phyloP scores from a whole-genome alignment of 305 asterid genomes.

The Fraxinus platypoda region DNA sequence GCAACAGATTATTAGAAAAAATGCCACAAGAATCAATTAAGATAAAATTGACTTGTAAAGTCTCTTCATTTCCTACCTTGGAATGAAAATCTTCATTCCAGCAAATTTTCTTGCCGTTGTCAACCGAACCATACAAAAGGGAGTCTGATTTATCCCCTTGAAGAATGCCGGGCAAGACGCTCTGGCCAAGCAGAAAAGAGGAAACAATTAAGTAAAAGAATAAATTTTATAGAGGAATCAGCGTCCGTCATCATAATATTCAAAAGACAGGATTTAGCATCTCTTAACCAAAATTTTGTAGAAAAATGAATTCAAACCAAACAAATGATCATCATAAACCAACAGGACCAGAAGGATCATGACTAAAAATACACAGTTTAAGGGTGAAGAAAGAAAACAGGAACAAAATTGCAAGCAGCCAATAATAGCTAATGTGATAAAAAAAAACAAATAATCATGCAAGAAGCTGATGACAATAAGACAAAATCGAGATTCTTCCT shows the following conservation, averaged over 20 bases:
- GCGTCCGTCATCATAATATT: background rate
- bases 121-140: conserved; percentile 92
- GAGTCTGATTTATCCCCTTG: conserved; percentile 97
- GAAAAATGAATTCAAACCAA: background rate
- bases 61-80: conserved; percentile 53
- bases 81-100: conserved; percentile 90
- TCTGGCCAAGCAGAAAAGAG: conserved; percentile 44
- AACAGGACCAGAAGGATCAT: background rate
- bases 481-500: background rate
- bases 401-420: background rate
- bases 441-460: background rate
- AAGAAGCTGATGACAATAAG: background rate
- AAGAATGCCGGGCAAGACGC: conserved; percentile 96
- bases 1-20: conserved; percentile 4
- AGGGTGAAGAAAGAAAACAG: background rate
- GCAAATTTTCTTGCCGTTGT: conserved; percentile 91
- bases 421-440: background rate
- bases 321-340: background rate
- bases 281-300: background rate
- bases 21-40: conserved; percentile 10
- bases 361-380: background rate
- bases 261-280: background rate
- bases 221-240: background rate
- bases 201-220: background rate
- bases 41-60: conserved; percentile 4